Conservation (phyloP, 208 protist genomes). For the Acanthamoeba culbertsoni region DNA sequence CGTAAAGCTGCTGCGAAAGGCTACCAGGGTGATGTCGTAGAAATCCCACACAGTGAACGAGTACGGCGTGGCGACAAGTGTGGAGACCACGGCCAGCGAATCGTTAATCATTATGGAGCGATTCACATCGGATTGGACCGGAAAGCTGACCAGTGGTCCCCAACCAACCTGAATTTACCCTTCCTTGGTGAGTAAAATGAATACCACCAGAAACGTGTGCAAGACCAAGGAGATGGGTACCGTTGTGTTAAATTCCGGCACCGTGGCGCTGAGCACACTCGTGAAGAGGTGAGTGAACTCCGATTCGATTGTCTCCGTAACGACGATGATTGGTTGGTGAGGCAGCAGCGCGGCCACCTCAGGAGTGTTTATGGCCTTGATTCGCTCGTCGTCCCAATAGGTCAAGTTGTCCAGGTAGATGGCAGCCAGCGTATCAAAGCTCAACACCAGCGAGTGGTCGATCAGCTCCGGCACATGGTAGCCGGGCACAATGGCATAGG, state of each 20-base stretch:
- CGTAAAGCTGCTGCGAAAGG: neutral
- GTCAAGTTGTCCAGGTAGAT: neutral
- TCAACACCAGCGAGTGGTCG: neutral
- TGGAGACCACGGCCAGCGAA: neutral
- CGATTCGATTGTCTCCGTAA: neutral
- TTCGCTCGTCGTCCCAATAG: neutral
- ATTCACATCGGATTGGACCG: neutral
- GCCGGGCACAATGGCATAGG: neutral
- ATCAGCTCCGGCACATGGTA: neutral
- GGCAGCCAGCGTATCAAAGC: neutral
- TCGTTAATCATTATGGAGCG: neutral
- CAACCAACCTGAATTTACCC: neutral
- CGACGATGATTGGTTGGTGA: neutral
- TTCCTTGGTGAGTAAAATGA: neutral
- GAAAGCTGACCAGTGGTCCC: neutral
- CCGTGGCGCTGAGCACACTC: neutral
- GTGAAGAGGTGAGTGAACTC: neutral
- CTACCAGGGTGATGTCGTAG: neutral
- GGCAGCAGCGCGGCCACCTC: neutral
- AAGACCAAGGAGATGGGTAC: too few species aligned
- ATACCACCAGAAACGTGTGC: neutral
- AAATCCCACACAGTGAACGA: neutral
- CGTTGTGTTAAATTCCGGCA: neutral
- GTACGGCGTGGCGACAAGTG: neutral
- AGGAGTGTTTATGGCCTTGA: neutral